Evolutionary conservation across 164 flowering plant genomes (phyloP), one percentile per base, ranked within the genome.

Genomic region (Warburgia ugandensis): DNA sequence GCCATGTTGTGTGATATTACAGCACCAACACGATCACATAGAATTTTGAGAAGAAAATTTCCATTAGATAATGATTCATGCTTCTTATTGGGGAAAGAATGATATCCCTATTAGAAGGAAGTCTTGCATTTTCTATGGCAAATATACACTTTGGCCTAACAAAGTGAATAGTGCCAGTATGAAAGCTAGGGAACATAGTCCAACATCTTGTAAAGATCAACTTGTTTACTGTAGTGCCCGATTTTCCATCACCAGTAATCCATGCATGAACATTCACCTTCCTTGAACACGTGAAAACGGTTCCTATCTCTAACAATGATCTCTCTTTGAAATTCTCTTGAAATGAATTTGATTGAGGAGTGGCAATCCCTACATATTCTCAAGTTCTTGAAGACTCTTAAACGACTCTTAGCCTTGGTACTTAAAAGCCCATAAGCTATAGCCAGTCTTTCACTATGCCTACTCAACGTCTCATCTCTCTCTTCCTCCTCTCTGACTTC

Each of bases 291-390:
- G 33, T 43, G 58, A 32, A 42, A 54, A 21, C 58, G 48, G 14
- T 42, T 42, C 9, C 36, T 32, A 21, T 56, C 60, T 16, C 60
- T 28, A 29, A 48, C 53, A 6, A 38, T 38, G 32, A 56, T 47
- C 30, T 56, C 35, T 29, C 60, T 26, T 19, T 29, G 36, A 39
- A 47, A 56, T 29, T 46, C 45, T 37, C 22, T 41, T 14, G 55
- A 58, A 11, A 58, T 30, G 37, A 49, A 49, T 40, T 49, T 48
- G 26, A 49, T 30, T 20, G 55, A 54, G 3, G 8, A 36, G 44
- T 56, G 60, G 29, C 53, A 56, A 29, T 47, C 52, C 44, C 48
- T 42, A 42, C 57, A 54, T 1, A 54, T 44, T 20, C 58, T 43
- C 26, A 54, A 32, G 40, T 54, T 54, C 39, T 54, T 54, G 29